Base-by-base conservation (phyloP, 352 stramenopile genomes). In the Phytophthora multivora region DNA sequence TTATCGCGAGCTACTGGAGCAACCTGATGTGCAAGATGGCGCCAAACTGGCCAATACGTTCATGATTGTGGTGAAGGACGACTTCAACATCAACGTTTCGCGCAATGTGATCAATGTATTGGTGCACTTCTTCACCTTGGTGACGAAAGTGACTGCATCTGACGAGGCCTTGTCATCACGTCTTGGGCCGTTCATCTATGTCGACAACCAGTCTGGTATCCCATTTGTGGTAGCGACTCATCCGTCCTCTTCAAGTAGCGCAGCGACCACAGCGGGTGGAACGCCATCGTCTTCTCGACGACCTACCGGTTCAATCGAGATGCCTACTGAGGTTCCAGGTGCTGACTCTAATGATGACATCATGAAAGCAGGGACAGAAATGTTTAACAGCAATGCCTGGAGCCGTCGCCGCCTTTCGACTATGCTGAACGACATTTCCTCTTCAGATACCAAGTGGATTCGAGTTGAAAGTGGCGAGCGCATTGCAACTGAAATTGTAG, bases 201-300 rank as follows among this genome's bases (percentile, higher is more conserved):
- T 95, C 6, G 86, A 95, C 47, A 95, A 95, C 45, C 84, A 95
- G 43, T 91, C 84, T 2, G 86, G 86, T 9, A 93, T 95, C 48
- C 80, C 80, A 19, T 91, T 95, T 63, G 59, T 88, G n/a, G 76
- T 91, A 8, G 86, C 86, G n/a, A 85, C 75, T 4, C 77, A 89
- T 42, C 69, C 73, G 26, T 71, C 75, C 12, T 72, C 65, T 12
- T 75, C 66, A 10, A 42, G 36, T 49, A 46, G 35, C 48, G 28
- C 54, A 39, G 3, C 25, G 9, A 10, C 60, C 18, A 31, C 62
- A 60, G 39, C 50, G 4, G 38, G 51, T 19, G 59, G 50, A 66
- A 69, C 51, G 4, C 50, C 61, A 3, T 63, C 60, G 11, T 70
- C 55, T 13, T 78, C 61, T 53, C 60, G 61, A 19, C 53, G 60